These are phyloP conservation scores for Fusarium newnesense DNA, from an alignment of 2,329 filamentous ascomycete species.

Conservation along the genomic window DNA sequence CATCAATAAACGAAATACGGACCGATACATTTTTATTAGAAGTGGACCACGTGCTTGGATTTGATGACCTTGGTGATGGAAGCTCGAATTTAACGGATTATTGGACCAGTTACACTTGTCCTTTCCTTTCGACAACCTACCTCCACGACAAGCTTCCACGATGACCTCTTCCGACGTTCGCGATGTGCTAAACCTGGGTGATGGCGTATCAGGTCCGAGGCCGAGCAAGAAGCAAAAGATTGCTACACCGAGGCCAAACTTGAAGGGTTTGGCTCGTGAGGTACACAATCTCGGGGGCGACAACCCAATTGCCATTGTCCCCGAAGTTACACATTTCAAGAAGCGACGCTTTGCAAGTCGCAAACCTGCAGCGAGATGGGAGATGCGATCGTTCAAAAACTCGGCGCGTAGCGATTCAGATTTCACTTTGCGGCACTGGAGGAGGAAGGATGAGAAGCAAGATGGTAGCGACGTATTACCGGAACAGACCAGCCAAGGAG, in stretches of 20 bases:
- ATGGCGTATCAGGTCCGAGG: conserved; percentile 60
- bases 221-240: conserved; percentile 81
- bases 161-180: conserved; percentile 85
- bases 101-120: not conserved
- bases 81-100: conserved; percentile 15
- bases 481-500: conserved; percentile 45
- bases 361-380: conserved; percentile 71
- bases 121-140: not conserved
- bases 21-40: not conserved
- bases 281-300: conserved; percentile 73
- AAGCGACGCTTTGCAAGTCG: conserved; percentile 65
- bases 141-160: conserved; percentile 43
- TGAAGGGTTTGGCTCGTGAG: conserved; percentile 73
- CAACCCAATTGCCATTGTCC: conserved; percentile 74
- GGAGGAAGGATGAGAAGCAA: conserved; percentile 66
- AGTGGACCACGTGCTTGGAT: not conserved
- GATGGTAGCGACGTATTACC: conserved; percentile 44
- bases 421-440: conserved; percentile 83
- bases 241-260: conserved; percentile 66
- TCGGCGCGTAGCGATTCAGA: conserved; percentile 75
- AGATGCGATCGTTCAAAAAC: conserved; percentile 77
- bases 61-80: conserved; percentile 41
- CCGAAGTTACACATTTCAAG: conserved; percentile 68
- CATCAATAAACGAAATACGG: not conserved
- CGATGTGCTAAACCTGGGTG: conserved; percentile 86